These are phyloP conservation scores for Yamadazyma membranifaciens DNA, from an alignment of 1,139 yeast genomes.

Conservation along the genomic window DNA sequence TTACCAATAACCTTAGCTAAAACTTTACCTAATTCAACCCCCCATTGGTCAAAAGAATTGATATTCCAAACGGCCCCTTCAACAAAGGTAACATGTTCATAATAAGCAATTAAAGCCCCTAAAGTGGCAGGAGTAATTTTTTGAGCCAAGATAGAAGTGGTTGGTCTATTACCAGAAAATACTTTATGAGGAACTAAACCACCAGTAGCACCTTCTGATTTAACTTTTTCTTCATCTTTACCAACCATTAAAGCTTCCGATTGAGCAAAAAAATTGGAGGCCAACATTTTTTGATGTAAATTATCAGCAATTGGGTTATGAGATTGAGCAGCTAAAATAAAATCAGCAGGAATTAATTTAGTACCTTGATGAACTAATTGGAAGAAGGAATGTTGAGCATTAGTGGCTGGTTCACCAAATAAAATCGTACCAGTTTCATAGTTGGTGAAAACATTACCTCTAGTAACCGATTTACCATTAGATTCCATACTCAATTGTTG, in stretches of 20 bases:
- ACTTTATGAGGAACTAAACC: slow-evolving; percentile 91
- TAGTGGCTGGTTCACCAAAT: slow-evolving; percentile 98
- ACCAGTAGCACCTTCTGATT: slow-evolving; percentile 86
- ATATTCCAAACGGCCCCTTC: slow-evolving; percentile 99
- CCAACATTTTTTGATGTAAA: slow-evolving; percentile 95
- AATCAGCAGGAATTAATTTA: slow-evolving; percentile 93
- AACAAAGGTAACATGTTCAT: slow-evolving; percentile 94
- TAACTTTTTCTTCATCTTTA: slow-evolving; percentile 79
- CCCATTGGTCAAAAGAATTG: slow-evolving; percentile 99
- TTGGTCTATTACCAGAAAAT: slow-evolving; percentile 98
- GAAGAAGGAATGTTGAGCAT: slow-evolving; percentile 99
- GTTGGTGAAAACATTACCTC: slow-evolving; percentile 85
- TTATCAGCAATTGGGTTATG: slow-evolving; percentile 96
- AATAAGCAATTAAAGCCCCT: slow-evolving; percentile 95
- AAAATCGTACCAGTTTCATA: slow-evolving; percentile 94
- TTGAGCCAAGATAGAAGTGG: slow-evolving; percentile 94
- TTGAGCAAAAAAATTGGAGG: slow-evolving; percentile 97
- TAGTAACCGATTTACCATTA: slow-evolving; percentile 95
- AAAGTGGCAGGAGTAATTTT: slow-evolving; percentile 93
- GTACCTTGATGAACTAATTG: slow-evolving; percentile 99
- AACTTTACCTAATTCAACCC: slow-evolving; percentile 97
- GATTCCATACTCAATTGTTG: slow-evolving; percentile 99
- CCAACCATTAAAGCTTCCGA: slow-evolving; percentile 98
- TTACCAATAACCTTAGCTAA: slow-evolving; percentile 93
- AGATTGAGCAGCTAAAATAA: slow-evolving; percentile 93